These are phyloP conservation scores for Lactifluus hygrophoroides DNA, from an alignment of 768 basidiomycete species.

Conservation along the genomic window DNA sequence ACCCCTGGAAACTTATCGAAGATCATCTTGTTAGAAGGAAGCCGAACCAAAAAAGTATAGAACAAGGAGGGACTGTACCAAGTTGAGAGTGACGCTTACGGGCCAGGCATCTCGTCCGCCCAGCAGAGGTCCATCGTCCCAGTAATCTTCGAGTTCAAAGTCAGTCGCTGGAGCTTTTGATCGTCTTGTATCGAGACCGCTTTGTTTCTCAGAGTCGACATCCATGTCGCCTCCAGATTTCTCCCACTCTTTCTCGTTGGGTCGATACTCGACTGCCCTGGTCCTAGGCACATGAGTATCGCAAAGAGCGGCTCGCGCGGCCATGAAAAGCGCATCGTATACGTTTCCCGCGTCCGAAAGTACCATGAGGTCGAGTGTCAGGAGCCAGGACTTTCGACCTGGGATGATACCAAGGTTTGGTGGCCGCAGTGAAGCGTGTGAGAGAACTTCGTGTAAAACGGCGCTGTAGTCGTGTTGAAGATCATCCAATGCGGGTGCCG, in stretches of 20 bases:
- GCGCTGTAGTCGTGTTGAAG: slow-evolving; percentile 65
- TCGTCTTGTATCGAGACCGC: slow-evolving; percentile 50
- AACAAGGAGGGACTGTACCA: slow-evolving; percentile 39
- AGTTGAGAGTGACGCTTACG: slow-evolving; percentile 66
- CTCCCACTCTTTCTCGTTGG: slow-evolving; percentile 26
- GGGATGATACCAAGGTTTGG: slow-evolving; percentile 43
- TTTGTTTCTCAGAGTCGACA: slow-evolving; percentile 37
- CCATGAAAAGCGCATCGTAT: slow-evolving; percentile 72
- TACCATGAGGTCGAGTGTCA: slow-evolving; percentile 66
- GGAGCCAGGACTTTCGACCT: slow-evolving; percentile 63
- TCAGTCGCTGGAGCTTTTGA: slow-evolving; percentile 49
- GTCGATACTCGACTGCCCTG: slow-evolving; percentile 58
- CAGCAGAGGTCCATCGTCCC: slow-evolving; percentile 73
- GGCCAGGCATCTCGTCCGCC: slow-evolving; percentile 63
- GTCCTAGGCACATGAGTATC: slow-evolving; percentile 76
- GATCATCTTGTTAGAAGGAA: not conserved
- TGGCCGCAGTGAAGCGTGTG: slow-evolving; percentile 59
- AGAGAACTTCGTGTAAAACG: slow-evolving; percentile 53
- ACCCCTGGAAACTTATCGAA: slow-evolving; percentile 42
- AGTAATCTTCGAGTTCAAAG: slow-evolving; percentile 81
- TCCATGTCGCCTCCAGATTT: slow-evolving; percentile 43
- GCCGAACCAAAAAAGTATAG: not conserved
- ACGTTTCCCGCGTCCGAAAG: slow-evolving; percentile 69
- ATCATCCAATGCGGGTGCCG: slow-evolving; percentile 59
- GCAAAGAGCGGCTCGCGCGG: slow-evolving; percentile 70